Percentiles rank a stretch among this genome's conserved stretches.
phyloP scores from a whole-genome alignment of 495 filamentous ascomycete species.

The Chaetomium cochliodes region DNA sequence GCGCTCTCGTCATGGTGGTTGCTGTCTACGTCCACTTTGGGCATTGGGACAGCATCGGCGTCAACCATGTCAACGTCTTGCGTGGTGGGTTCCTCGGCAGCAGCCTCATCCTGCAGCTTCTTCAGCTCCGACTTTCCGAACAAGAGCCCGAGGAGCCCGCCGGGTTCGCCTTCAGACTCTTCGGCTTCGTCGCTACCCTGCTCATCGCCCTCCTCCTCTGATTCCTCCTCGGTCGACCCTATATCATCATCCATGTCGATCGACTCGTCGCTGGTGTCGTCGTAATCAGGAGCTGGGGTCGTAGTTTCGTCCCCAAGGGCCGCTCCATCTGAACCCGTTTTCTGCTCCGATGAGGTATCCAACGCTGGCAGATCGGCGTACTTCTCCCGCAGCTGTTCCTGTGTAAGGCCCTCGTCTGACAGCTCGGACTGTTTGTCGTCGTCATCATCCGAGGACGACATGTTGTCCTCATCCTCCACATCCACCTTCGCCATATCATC shows the following conservation, averaged over 20 bases:
- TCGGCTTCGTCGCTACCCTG: conserved; percentile 52
- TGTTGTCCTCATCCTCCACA: conserved; percentile 70
- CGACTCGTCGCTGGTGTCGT: conserved; percentile 74
- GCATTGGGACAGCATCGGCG: conserved; percentile 26
- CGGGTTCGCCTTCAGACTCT: conserved; percentile 52
- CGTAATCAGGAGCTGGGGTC: conserved; percentile 41
- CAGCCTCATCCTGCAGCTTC: conserved; percentile 40
- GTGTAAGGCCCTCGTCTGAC: conserved; percentile 70
- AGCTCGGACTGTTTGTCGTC: conserved; percentile 59
- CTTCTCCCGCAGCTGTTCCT: conserved; percentile 74
- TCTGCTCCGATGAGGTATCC: conserved; percentile 21
- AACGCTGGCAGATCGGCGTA: conserved; percentile 66
- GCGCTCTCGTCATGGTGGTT: not conserved
- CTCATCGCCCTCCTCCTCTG: conserved; percentile 39
- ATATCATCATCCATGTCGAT: conserved; percentile 88
- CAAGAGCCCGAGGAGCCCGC: conserved; percentile 67
- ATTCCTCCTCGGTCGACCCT: conserved; percentile 63
- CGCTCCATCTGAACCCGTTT: conserved; percentile 21
- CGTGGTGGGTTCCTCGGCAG: conserved; percentile 8
- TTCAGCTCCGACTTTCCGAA: conserved; percentile 50
- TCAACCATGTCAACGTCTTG: conserved; percentile 39
- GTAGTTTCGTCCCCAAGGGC: conserved; percentile 27
- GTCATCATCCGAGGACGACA: conserved; percentile 63
- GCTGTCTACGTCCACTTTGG: conserved; percentile 26
- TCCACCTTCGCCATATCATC: conserved; percentile 42